Base-by-base conservation (phyloP, 805 yeast genomes). In the Saturnispora gosingensis region DNA sequence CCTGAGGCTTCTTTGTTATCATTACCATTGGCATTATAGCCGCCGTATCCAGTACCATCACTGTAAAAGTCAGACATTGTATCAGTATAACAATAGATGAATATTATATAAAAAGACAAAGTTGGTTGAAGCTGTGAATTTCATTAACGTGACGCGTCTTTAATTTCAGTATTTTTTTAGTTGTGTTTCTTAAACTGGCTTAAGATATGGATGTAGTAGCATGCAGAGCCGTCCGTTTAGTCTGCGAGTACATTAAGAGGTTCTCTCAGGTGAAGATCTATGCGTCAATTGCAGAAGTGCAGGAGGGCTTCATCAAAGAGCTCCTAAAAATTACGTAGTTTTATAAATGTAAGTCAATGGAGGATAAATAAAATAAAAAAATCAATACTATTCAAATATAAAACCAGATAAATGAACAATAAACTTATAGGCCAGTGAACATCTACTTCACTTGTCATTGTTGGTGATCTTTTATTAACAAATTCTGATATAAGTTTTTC, bases 21-120 rank as follows among this genome's bases (percentile, higher is more conserved):
- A 4, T 55, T 51, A 5, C 60, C 56, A 53, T 67, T 39, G 65
- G 38, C 45, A 25, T 35, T 42, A 35, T 51, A 60, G 3, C 73
- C 71, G 5, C 69, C 71, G 38, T 73, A 73, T 5, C 70, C 68
- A 40, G 71, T 68, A 25, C 67, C 66, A 51, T 64, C 68, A 28
- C 63, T 61, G 48, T 66, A 67, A 25, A 49, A 49, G 18, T 49
- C 51, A 24, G 51, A 49, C 51, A 52, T 66, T 66, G 55, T 70
- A 67, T 36, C 22, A 24, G 9, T 20, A n/a, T 20, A 20, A 4
- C 28, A 25, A 36, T 32, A 24, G 8, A 16, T 38, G 13, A 18
- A 18, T 16, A 38, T 9, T 18, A 38, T 38, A 38, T 8, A 11
- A 38, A 6, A 38, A 13, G 16, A 20, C 4, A 9, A 16, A 18